These are phyloP conservation scores for Xylogone sp. DNA, from an alignment of 2,329 filamentous ascomycete genomes.

Conservation along the genomic window DNA sequence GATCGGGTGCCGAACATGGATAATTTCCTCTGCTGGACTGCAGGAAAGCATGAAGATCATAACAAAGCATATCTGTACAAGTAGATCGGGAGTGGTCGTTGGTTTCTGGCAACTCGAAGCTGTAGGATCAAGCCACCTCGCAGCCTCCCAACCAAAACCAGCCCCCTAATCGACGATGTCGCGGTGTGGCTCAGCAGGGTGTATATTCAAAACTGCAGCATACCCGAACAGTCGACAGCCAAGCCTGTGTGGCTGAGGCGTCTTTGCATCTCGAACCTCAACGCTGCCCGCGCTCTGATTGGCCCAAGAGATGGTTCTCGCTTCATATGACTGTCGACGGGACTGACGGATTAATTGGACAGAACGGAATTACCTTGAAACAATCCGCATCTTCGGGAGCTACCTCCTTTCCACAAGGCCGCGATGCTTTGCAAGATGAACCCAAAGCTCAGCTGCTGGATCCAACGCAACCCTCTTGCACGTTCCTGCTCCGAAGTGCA, in stretches of 20 bases:
- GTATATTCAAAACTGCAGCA: neutral
- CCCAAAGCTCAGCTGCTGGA: too few relatives aligned
- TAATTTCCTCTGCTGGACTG: too few relatives aligned
- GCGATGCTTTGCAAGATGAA: too few relatives aligned
- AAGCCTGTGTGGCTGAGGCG: neutral
- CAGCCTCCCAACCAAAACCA: neutral
- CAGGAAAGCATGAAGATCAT: too few relatives aligned
- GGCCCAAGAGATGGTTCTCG: neutral
- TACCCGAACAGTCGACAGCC: neutral
- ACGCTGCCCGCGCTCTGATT: neutral
- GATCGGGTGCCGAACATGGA: too few relatives aligned
- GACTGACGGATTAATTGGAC: neutral
- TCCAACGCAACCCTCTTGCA: too few relatives aligned
- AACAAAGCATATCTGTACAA: too few relatives aligned
- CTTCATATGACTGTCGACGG: neutral
- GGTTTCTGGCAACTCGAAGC: neutral
- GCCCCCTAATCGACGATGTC: neutral
- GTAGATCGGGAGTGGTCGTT: too few relatives aligned
- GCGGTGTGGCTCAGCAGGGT: neutral
- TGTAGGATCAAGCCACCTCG: neutral
- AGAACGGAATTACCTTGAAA: neutral
- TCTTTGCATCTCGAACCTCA: neutral
- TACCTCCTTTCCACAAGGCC: too few relatives aligned
- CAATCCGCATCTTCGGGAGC: neutral
- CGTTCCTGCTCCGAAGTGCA: too few relatives aligned